Base-by-base conservation (phyloP, 1,139 yeast genomes). In the Saccharomyces pastorianus region DNA sequence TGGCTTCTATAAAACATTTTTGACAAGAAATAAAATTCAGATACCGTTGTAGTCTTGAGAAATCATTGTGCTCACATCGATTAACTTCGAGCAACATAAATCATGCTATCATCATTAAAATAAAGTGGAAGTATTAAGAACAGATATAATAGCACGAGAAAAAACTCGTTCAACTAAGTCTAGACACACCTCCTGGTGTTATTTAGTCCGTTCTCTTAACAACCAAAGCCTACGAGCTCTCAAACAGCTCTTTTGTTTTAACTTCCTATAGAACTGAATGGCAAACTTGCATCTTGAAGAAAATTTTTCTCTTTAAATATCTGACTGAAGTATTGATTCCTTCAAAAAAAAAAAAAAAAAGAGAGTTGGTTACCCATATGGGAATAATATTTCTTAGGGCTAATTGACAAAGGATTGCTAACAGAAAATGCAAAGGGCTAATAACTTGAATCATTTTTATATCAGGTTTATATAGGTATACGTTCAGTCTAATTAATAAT, bases 11-110 rank as follows among this genome's bases (percentile, higher is more conserved):
- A 26, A 8, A 20, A 29, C 6, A 23, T 13, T 14, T 46, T 20
- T 31, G 27, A 23, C n/a, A 47, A 28, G 29, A 31, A 29, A 27
- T 31, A 27, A 52, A 51, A 44, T 56, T 90, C 98, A 90, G 98
- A 90, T 90, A 90, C 98, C 98, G 98, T 90, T 90, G 97, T 90
- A 90, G 98, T 91, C 97, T 83, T 83, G 85, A 83, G 85, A 82
- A 82, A 81, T 81, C 84, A 73, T 64, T 80, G 85, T 80, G 86
- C 88, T 79, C 81, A 82, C 90, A 84, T 67, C 64, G 51, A 50
- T 44, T 67, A 73, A 71, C 84, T 80, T 81, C 81, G 74, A 79
- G 85, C 79, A 75, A 77, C 80, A 66, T 55, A 57, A 49, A 59
- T 47, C 50, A 60, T 61, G 55, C 68, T 73, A 71, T 79, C 83